Evolutionary conservation across 345 rosid species (phyloP).

Genomic region (Microthlaspi erraticum): DNA sequence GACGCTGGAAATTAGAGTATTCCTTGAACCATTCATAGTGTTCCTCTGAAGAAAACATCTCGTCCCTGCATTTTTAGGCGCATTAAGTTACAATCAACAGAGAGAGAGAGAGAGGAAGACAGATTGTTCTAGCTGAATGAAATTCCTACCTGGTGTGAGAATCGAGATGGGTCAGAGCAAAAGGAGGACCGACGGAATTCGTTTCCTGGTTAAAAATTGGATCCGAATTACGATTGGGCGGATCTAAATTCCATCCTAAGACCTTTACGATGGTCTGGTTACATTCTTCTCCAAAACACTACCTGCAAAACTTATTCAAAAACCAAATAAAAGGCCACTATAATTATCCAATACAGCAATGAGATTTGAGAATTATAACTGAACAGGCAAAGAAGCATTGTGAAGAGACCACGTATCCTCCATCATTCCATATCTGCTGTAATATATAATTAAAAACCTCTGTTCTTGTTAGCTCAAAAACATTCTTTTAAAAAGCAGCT

Average conservation of each 20-base stretch:
- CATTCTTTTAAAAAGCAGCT: no score
- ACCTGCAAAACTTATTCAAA: not conserved
- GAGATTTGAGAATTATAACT: not conserved
- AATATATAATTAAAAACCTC: no score
- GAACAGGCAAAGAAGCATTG: no score
- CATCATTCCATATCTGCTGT: no score
- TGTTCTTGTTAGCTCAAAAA: no score
- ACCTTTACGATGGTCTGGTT: no score
- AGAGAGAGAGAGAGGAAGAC: not conserved
- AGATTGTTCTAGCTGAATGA: not conserved
- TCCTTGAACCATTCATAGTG: constrained; percentile 96
- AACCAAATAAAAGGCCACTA: not conserved
- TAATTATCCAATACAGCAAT: constrained; percentile 2
- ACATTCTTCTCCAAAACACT: no score
- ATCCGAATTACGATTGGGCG: constrained; percentile 45
- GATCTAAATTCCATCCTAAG: constrained; percentile 37
- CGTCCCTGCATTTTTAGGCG: constrained; percentile 56
- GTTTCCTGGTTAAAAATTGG: constrained; percentile 30
- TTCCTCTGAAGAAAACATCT: constrained; percentile 77
- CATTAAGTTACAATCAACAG: not conserved
- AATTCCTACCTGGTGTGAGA: constrained; percentile 71
- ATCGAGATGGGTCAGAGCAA: constrained; percentile 65
- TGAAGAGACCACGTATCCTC: no score
- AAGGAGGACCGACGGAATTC: constrained; percentile 51
- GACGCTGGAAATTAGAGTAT: constrained; percentile 89